These are phyloP conservation scores for Salix suchowensis DNA, from an alignment of 345 rosid genomes.

Conservation along the genomic window DNA sequence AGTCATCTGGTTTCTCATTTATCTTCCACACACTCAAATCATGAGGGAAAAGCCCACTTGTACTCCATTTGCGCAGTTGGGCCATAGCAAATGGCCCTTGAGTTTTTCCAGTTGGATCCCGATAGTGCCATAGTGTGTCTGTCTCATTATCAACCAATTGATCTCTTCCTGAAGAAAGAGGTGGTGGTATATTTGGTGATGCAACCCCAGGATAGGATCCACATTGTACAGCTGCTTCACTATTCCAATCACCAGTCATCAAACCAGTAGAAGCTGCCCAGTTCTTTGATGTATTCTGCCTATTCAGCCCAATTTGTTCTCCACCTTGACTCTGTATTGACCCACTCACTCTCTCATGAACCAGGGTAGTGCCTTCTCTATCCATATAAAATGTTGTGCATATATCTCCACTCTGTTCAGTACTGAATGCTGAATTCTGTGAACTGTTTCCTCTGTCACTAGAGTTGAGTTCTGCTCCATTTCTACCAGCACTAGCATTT, in stretches of 20 bases:
- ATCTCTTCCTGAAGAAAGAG: constrained; percentile 32
- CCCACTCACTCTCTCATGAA: constrained; percentile 25
- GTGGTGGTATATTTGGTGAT: constrained; percentile 27
- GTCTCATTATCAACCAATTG: constrained; percentile 44
- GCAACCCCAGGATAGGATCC: constrained; percentile 25
- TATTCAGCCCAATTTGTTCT: constrained; percentile 13
- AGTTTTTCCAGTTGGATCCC: constrained; percentile 69
- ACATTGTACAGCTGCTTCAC: constrained; percentile 10
- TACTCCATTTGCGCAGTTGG: constrained; percentile 72
- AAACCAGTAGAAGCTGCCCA: constrained; percentile 26
- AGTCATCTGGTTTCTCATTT: constrained; percentile 52
- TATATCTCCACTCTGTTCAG: constrained; percentile 26
- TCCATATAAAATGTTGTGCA: constrained; percentile 19
- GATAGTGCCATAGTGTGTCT: constrained; percentile 70
- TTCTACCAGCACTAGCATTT: constrained; percentile 28
- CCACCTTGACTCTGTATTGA: constrained; percentile 11
- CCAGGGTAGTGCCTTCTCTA: constrained; percentile 30
- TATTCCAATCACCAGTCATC: constrained; percentile 9
- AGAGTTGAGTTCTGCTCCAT: constrained; percentile 26
- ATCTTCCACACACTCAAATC: constrained; percentile 68
- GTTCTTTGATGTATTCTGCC: constrained; percentile 22
- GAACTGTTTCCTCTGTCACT: constrained; percentile 37
- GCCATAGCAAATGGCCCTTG: constrained; percentile 86
- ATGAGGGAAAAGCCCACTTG: constrained; percentile 64
- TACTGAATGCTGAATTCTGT: constrained; percentile 27